Base-by-base conservation (phyloP, 306 rosid genomes). In the Quercus wislizeni region DNA sequence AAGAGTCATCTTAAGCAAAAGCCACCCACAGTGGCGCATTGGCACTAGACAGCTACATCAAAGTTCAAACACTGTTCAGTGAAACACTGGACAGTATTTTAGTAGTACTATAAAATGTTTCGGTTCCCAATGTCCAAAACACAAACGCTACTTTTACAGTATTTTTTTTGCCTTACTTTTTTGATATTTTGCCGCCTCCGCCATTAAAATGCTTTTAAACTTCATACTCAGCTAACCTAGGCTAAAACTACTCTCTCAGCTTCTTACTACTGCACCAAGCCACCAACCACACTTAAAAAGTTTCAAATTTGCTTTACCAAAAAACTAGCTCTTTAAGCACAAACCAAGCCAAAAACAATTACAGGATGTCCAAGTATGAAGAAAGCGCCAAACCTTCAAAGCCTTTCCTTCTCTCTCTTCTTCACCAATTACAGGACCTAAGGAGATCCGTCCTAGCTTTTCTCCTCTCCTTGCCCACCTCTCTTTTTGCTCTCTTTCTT, bases 401-500 rank as follows among this genome's bases (percentile, higher is more conserved):
- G 3, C 52, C 83, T 57, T 70, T 68, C 30, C 35, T 61, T 5
- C 19, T 71, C 21, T 33, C 75, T 21, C 28, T 80, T 15, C 51
- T 81, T 31, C 84, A 75, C 63, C 90, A 77, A 19, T 35, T 88
- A 1, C 88, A 67, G 15, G 71, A 75, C n/a, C 76, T 90, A 12
- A 89, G 77, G 84, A 86, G 77, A 71, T 82, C 79, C 8, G 11
- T 84, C 0, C 74, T 88, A 69, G 52, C 86, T 78, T 35, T 80
- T 18, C 87, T 90, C 67, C 83, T 85, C 31, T 73, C 70, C n/a
- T 43, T 90, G n/a, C 96, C 94, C 74, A 80, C 85, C 12, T 80
- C 95, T 13, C 74, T 88, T 35, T 85, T 88, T 12, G 91, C 86
- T 62, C 78, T 92, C 23, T 61, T 90, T 74, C 85, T 92, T 38